Evolutionary conservation across 208 protist genomes (phyloP).

Genomic region (Wallacemonas sp.): DNA sequence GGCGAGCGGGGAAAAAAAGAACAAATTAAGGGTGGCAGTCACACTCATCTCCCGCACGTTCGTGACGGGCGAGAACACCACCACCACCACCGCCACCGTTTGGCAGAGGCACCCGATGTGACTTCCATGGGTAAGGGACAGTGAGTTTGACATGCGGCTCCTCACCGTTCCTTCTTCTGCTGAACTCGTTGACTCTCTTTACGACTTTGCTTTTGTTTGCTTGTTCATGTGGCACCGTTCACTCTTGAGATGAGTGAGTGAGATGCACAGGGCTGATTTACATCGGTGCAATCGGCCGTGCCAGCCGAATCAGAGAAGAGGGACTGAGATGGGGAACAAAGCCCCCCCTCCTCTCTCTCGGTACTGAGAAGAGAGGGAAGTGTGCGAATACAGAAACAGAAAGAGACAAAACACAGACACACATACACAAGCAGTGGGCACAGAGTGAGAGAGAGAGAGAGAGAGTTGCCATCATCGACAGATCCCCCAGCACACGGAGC

Average conservation of each 20-base stretch:
- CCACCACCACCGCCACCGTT: neutral
- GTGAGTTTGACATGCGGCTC: neutral
- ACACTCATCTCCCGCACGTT: too few relatives aligned
- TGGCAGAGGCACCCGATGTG: too few relatives aligned
- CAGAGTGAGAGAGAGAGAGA: too few relatives aligned
- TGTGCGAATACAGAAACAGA: neutral
- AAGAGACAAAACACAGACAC: neutral
- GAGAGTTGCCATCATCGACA: neutral
- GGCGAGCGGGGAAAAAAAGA: conserved; percentile 2
- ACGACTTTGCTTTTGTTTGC: conserved; percentile 6
- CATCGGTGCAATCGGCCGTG: neutral
- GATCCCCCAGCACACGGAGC: neutral
- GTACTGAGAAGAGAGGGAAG: neutral
- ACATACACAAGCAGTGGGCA: too few relatives aligned
- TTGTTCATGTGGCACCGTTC: neutral
- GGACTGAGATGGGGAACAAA: too few relatives aligned
- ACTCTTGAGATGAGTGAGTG: neutral
- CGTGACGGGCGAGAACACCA: neutral
- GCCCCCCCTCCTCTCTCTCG: too few relatives aligned
- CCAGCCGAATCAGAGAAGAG: too few relatives aligned
- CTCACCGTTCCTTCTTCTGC: too few relatives aligned
- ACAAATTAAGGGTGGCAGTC: neutral
- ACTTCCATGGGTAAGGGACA: neutral
- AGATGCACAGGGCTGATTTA: conserved; percentile 1
- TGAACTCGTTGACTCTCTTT: too few relatives aligned